Base-by-base conservation (phyloP, 2,329 filamentous ascomycete genomes). In the Pseudogymnoascus sp. region DNA sequence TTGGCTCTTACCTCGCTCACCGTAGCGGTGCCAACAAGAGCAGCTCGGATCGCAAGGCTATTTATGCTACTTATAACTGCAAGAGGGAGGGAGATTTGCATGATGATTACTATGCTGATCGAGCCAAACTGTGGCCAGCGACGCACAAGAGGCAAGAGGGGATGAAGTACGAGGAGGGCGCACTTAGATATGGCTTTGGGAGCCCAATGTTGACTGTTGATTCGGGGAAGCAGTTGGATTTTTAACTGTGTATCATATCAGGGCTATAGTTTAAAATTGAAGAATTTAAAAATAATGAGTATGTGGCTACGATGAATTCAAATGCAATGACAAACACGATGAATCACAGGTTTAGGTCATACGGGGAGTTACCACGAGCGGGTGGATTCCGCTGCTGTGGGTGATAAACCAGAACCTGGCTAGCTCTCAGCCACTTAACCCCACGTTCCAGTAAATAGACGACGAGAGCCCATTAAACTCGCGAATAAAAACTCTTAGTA, bases 21-120 rank as follows among this genome's bases (percentile, higher is more conserved):
- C 65, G 71, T 7, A 72, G 69, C 5, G 70, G 67, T 1, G 63
- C 66, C 8, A 73, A 73, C 25, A 66, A 63, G 9, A 72, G 74
- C 59, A 62, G 50, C 1, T 69, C 69, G 59, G 68, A 74, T 47
- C 70, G 76, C 1, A 70, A 70, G 41, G 75, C 74, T 6, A 70
- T 77, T 22, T 77, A 78, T 63, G 74, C 75, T 2, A 78, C 76
- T 0, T 78, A 77, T 64, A 75, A 77, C 61, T 71, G 69, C 57
- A 68, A 68, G 5, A 63, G 64, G 0, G 76, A 78, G 59, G 76
- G 76, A 1, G 71, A 76, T 63, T 65, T 78, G n/a, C 74, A 75
- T 63, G 72, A 74, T 62, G 67, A 71, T 57, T 78, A 78, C 65
- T 78, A 77, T 65, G 65, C 64, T 8, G 74, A 77, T 65, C 69